Conservation (phyloP, 495 filamentous ascomycete genomes). For the Saxophila tyrrhenica region DNA sequence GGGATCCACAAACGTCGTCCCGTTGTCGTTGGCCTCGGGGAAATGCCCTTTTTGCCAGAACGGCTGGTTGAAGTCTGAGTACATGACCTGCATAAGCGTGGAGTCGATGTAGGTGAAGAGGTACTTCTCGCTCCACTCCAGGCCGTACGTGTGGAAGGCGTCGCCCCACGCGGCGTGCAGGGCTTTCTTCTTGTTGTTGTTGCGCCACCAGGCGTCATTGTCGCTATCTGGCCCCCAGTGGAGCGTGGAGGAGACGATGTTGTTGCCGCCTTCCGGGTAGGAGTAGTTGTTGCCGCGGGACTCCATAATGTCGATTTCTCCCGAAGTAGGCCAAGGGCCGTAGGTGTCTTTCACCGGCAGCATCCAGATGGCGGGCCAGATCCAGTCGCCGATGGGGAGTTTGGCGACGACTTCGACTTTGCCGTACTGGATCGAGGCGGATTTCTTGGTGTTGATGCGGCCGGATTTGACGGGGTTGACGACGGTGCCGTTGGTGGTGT, state of each 20-base stretch:
- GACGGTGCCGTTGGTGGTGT: slow-evolving; percentile 58
- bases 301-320: slow-evolving; percentile 80
- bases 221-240: slow-evolving; percentile 63
- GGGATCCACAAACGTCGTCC: slow-evolving; percentile 52
- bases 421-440: slow-evolving; percentile 65
- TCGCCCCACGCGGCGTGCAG: slow-evolving; percentile 63
- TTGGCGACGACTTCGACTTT: slow-evolving; percentile 69
- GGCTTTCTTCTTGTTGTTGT: slow-evolving; percentile 62
- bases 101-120: slow-evolving; percentile 78
- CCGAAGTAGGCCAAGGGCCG: slow-evolving; percentile 65
- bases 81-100: slow-evolving; percentile 66
- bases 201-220: slow-evolving; percentile 63
- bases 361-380: slow-evolving; percentile 93
- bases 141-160: slow-evolving; percentile 59
- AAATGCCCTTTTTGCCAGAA: slow-evolving; percentile 70
- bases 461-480: slow-evolving; percentile 70
- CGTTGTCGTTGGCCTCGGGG: slow-evolving; percentile 54
- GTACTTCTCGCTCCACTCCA: slow-evolving; percentile 84
- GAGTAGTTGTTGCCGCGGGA: slow-evolving; percentile 68
- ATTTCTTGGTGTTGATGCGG: slow-evolving; percentile 59
- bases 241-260: slow-evolving; percentile 67
- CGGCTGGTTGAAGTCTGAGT: slow-evolving; percentile 59
- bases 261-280: slow-evolving; percentile 64
- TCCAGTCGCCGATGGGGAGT: slow-evolving; percentile 67
- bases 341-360: slow-evolving; percentile 62